phyloP scores from a whole-genome alignment of 495 filamentous ascomycete species.

The Neurospora sp. region DNA sequence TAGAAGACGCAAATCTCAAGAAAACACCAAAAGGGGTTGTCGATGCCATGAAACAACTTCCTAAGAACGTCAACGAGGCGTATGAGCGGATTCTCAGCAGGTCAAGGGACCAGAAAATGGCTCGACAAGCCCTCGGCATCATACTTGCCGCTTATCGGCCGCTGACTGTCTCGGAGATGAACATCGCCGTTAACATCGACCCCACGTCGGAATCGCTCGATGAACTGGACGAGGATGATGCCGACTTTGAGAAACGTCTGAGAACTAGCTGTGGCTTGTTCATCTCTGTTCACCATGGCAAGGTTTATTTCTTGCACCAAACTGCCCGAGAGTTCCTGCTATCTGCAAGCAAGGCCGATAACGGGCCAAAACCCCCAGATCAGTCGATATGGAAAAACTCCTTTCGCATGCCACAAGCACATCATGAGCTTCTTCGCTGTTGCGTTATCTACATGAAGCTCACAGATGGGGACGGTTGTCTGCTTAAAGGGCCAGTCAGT shows the following conservation, averaged over 20 bases:
- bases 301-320: constrained; percentile 20
- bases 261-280: constrained; percentile 15
- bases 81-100: constrained; percentile 16
- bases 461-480: neutral
- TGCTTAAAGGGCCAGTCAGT: neutral
- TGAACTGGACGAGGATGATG: constrained; percentile 10
- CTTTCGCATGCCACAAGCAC: neutral
- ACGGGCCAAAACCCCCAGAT: neutral
- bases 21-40: constrained; percentile 7
- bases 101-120: neutral
- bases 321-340: constrained; percentile 20
- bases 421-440: neutral
- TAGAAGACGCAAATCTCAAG: neutral
- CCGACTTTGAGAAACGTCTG: constrained; percentile 4
- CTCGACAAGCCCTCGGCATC: constrained; percentile 9
- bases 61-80: constrained; percentile 9
- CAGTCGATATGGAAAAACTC: neutral
- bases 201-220: neutral
- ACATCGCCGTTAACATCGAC: constrained; percentile 4
- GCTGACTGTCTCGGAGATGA: constrained; percentile 7
- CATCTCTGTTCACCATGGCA: constrained; percentile 11
- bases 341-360: neutral
- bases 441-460: neutral
- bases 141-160: constrained; percentile 12
- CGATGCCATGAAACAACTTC: constrained; percentile 2